These are phyloP conservation scores for Quercus parvula DNA, from an alignment of 306 rosid species.

Conservation along the genomic window DNA sequence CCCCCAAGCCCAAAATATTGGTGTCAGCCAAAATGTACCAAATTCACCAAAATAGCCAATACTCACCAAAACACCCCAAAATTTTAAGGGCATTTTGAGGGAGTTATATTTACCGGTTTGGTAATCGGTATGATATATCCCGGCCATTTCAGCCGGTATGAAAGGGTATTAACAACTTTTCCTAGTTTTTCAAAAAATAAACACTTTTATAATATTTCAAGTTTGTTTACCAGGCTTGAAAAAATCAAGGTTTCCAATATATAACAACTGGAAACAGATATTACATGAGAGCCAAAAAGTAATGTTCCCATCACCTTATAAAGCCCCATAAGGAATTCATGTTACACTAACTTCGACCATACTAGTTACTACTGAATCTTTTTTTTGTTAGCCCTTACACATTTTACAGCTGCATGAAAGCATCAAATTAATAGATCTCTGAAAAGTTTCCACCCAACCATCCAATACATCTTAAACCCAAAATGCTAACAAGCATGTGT, in stretches of 20 bases:
- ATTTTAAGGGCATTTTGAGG: no score
- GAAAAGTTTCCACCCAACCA: neutral
- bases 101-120: no score
- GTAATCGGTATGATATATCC: no score
- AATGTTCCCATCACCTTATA: neutral
- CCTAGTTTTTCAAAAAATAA: no score
- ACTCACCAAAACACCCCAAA: no score
- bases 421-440: neutral
- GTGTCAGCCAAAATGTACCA: no score
- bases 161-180: no score
- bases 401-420: neutral
- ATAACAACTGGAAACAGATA: neutral
- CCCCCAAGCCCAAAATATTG: no score
- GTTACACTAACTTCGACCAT: neutral
- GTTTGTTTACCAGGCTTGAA: neutral
- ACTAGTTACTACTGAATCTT: neutral
- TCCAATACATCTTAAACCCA: neutral
- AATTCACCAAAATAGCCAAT: no score
- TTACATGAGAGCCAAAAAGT: neutral
- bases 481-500: neutral
- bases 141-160: no score
- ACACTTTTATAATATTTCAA: neutral
- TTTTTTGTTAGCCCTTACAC: neutral
- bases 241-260: neutral
- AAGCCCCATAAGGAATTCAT: neutral